Conservation (phyloP, 352 stramenopile species). For the Globisporangium cystogenes region DNA sequence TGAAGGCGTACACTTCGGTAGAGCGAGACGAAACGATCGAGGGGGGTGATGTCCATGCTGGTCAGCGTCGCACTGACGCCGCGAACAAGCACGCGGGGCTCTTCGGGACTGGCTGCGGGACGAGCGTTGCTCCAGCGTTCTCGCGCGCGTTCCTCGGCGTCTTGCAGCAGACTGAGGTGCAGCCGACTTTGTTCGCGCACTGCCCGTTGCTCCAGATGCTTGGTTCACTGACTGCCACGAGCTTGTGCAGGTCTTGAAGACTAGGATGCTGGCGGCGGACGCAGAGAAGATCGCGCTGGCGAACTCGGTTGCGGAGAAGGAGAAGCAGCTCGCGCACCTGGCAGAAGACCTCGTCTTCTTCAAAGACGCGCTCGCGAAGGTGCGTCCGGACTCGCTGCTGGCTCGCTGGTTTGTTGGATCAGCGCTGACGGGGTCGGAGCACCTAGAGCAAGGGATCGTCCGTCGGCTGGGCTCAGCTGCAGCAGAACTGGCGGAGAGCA, state of each 20-base stretch:
- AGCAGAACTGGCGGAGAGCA: conserved; percentile 14
- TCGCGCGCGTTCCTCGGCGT: conserved; percentile 33
- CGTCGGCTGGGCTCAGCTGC: conserved; percentile 11
- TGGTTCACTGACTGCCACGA: neutral
- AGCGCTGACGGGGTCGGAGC: neutral
- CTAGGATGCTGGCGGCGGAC: conserved; percentile 22
- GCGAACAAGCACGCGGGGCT: neutral
- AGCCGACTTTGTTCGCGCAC: neutral
- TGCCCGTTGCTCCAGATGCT: neutral
- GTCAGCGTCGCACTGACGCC: neutral
- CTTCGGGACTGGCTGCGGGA: conserved; percentile 35
- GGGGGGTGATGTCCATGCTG: neutral
- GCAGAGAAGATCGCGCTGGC: conserved; percentile 32
- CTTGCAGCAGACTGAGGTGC: conserved; percentile 44
- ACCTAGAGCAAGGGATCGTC: conserved; percentile 11
- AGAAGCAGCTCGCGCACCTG: conserved; percentile 26
- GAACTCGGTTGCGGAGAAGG: conserved; percentile 20
- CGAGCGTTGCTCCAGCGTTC: conserved; percentile 37
- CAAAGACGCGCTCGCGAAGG: conserved; percentile 49
- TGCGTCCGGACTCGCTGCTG: neutral
- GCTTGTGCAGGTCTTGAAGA: conserved; percentile 29
- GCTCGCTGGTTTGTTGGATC: too few relatives aligned
- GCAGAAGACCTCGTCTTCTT: conserved; percentile 52
- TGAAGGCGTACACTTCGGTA: conserved; percentile 17
- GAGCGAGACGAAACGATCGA: neutral